Percentiles rank a stretch among this genome's conserved stretches.
Evolutionary conservation across 202 grass and related monocot genomes (phyloP).

Genomic region (Musa balbisiana): DNA sequence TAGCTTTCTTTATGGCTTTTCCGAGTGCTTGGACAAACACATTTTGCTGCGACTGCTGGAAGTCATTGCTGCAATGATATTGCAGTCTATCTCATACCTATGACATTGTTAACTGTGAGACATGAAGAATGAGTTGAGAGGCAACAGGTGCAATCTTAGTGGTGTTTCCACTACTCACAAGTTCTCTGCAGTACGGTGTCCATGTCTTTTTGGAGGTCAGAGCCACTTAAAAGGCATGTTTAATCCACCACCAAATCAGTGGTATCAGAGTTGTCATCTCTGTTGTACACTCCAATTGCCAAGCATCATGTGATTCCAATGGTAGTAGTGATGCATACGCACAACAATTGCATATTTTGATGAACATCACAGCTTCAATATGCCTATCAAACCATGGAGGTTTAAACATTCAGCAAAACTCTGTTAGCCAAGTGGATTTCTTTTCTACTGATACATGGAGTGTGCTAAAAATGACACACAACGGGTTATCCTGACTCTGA

Average conservation of each 20-base stretch:
- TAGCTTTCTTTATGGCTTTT: not conserved
- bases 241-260: not conserved
- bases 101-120: not conserved
- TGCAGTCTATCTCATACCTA: not conserved
- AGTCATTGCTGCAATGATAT: constrained; percentile 2
- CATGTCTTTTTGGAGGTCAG: not conserved
- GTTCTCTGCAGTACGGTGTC: not conserved
- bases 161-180: not conserved
- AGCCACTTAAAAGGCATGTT: not conserved
- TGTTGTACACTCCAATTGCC: too few species aligned
- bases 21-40: not conserved
- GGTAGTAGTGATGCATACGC: too few species aligned
- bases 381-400: too few species aligned
- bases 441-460: not conserved
- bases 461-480: too few species aligned
- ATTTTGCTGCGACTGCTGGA: not conserved
- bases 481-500: not conserved
- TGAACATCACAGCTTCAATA: too few species aligned
- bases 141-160: not conserved
- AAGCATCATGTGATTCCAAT: too few species aligned
- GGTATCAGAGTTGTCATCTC: too few species aligned
- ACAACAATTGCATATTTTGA: too few species aligned
- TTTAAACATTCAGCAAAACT: too few species aligned
- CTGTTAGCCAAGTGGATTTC: not conserved
- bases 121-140: not conserved